These are phyloP conservation scores for Hortiboletus campestris DNA, from an alignment of 768 basidiomycete genomes.

Conservation along the genomic window DNA sequence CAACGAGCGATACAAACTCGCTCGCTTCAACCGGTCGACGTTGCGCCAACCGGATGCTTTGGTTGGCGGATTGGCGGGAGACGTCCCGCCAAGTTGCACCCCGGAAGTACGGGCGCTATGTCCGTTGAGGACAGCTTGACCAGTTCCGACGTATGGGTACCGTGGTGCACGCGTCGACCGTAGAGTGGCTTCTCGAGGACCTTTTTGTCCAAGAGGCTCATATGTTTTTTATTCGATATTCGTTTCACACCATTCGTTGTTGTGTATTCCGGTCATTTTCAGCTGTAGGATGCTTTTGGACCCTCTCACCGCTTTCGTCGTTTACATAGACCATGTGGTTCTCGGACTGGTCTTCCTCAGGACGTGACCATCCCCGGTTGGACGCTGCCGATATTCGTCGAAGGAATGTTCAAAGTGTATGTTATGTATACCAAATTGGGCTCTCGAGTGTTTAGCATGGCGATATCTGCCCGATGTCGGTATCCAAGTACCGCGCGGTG, in stretches of 20 bases:
- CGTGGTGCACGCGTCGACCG: conserved; percentile 1
- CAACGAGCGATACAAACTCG: conserved; percentile 20
- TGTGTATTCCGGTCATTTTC: too few relatives aligned
- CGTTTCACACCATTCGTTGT: background rate
- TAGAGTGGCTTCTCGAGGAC: background rate
- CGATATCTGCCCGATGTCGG: background rate
- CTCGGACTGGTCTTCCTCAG: background rate
- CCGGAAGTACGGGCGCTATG: background rate
- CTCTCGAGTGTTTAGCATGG: background rate
- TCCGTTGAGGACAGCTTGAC: conserved; percentile 16
- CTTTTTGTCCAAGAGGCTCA: background rate
- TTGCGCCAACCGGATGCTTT: conserved; percentile 20
- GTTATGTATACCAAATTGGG: background rate
- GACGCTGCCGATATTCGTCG: background rate
- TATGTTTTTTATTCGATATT: background rate
- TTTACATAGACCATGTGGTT: background rate
- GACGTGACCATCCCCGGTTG: background rate
- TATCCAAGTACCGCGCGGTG: background rate
- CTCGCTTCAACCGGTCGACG: conserved; percentile 23
- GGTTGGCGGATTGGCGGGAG: conserved; percentile 11
- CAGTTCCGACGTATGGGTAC: conserved; percentile 16
- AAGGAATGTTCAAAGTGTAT: background rate
- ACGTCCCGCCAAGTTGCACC: conserved; percentile 4
- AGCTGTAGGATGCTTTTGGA: too few relatives aligned
- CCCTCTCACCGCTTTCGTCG: background rate